Conservation (phyloP, 2,329 filamentous ascomycete genomes). For the Bipolaris bicolor region DNA sequence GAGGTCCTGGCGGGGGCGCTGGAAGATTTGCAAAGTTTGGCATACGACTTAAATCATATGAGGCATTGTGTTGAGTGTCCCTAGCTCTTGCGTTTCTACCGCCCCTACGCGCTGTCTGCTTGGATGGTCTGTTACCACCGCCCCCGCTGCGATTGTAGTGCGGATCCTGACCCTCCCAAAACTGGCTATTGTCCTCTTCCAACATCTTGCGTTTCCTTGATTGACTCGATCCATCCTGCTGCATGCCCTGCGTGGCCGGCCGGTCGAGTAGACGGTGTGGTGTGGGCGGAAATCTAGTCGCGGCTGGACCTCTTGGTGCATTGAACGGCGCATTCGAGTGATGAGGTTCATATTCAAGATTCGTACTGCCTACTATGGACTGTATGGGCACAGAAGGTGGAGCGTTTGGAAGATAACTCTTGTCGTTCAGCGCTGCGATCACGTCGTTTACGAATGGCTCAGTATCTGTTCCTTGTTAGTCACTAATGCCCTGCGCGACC, state of each 20-base stretch:
- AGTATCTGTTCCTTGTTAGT: conserved; percentile 55
- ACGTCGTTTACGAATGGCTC: conserved; percentile 72
- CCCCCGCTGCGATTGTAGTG: conserved; percentile 41
- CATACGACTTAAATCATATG: conserved; percentile 16
- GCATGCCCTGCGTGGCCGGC: conserved; percentile 13
- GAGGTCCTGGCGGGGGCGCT: conserved; percentile 53
- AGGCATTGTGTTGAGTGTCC: conserved; percentile 15
- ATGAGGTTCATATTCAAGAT: conserved; percentile 27
- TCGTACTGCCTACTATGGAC: conserved; percentile 31
- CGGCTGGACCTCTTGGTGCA: conserved; percentile 34
- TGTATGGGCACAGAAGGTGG: conserved; percentile 31
- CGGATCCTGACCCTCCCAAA: conserved; percentile 49
- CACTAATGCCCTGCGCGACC: not conserved
- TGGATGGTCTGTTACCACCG: conserved; percentile 50
- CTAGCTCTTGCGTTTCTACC: conserved; percentile 18
- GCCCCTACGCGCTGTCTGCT: conserved; percentile 66
- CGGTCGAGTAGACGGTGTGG: conserved; percentile 22
- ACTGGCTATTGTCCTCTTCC: conserved; percentile 58
- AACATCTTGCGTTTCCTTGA: conserved; percentile 64
- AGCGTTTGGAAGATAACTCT: conserved; percentile 44
- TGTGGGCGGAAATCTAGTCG: conserved; percentile 13
- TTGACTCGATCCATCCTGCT: conserved; percentile 28
- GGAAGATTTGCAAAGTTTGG: conserved; percentile 43
- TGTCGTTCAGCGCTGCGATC: conserved; percentile 68
- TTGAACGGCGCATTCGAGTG: conserved; percentile 26